A percentile compares a stretch with the other conserved stretches of the same genome.
phyloP scores from a whole-genome alignment of 148 eudicot genomes.

The Nepenthes mirabilis region DNA sequence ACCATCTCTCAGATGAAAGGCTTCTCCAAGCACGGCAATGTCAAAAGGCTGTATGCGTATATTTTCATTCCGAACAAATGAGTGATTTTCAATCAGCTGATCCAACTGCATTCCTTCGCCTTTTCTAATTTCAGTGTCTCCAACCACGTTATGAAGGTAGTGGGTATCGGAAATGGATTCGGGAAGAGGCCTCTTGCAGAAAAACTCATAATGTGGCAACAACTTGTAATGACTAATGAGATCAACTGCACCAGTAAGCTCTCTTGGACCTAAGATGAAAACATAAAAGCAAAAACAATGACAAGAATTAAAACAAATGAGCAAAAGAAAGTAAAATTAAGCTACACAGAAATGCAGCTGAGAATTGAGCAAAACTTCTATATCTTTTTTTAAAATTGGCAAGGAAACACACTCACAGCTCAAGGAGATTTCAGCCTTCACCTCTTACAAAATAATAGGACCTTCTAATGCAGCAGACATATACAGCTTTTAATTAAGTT shows the following conservation, averaged over 20 bases:
- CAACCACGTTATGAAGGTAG: slow-evolving; percentile 92
- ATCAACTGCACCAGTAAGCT: slow-evolving; percentile 93
- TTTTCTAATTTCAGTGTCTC: slow-evolving; percentile 88
- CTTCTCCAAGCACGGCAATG: slow-evolving; percentile 58
- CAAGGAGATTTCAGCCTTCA: too few relatives aligned
- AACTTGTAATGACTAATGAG: slow-evolving; percentile 78
- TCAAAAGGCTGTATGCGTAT: slow-evolving; percentile 71
- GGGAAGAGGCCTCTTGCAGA: slow-evolving; percentile 96
- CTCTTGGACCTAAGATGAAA: slow-evolving; percentile 64
- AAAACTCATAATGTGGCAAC: slow-evolving; percentile 83
- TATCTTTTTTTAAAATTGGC: too few relatives aligned
- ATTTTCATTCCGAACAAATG: slow-evolving; percentile 50
- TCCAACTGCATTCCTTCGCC: slow-evolving; percentile 96
- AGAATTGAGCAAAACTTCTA: too few relatives aligned
- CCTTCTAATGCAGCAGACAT: too few relatives aligned
- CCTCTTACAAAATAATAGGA: too few relatives aligned
- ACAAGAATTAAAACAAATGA: background rate
- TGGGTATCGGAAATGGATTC: slow-evolving; percentile 74
- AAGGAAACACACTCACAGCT: background rate
- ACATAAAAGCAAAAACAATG: slow-evolving; percentile 2
- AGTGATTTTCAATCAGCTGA: slow-evolving; percentile 53
- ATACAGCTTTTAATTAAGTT: too few relatives aligned
- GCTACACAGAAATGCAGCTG: background rate
- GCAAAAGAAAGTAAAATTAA: background rate
- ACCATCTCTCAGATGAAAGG: slow-evolving; percentile 70